A percentile compares a stretch with the other conserved stretches of the same genome.
Conservation (phyloP, 306 rosid genomes). For the Trichosanthes cucumerina region DNA sequence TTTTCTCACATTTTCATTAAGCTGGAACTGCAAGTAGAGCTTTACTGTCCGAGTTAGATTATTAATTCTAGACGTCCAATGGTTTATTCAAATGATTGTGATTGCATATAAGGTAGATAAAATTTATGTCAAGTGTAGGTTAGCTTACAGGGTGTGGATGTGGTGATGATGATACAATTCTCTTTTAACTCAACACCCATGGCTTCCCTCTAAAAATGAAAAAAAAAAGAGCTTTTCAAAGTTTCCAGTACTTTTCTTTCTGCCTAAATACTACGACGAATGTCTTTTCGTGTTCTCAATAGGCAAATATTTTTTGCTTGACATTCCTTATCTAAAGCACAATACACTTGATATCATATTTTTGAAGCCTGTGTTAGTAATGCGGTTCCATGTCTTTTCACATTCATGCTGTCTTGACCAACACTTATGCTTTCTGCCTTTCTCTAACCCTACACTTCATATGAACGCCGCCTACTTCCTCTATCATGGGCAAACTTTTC, state of each 20-base stretch:
- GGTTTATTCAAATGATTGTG: neutral
- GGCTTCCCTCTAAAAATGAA: neutral
- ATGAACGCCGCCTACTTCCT: too few species aligned
- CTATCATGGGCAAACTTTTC: neutral
- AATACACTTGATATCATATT: neutral
- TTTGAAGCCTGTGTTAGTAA: neutral
- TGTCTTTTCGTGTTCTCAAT: neutral
- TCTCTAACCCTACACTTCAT: too few species aligned
- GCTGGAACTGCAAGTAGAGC: neutral
- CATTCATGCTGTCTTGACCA: neutral
- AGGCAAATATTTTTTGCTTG: neutral
- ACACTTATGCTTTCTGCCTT: neutral
- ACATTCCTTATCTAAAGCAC: neutral
- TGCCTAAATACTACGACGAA: neutral
- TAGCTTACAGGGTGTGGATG: neutral
- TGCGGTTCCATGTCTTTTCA: neutral
- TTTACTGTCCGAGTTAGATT: neutral
- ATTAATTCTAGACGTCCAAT: neutral
- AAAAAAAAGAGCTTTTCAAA: neutral
- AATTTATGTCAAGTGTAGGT: neutral
- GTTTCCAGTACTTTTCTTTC: neutral
- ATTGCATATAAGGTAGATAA: neutral
- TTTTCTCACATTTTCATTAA: neutral
- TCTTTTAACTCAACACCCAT: neutral
- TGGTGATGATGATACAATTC: neutral